Conservation (phyloP, 306 rosid genomes). For the Phaseolus lunatus region DNA sequence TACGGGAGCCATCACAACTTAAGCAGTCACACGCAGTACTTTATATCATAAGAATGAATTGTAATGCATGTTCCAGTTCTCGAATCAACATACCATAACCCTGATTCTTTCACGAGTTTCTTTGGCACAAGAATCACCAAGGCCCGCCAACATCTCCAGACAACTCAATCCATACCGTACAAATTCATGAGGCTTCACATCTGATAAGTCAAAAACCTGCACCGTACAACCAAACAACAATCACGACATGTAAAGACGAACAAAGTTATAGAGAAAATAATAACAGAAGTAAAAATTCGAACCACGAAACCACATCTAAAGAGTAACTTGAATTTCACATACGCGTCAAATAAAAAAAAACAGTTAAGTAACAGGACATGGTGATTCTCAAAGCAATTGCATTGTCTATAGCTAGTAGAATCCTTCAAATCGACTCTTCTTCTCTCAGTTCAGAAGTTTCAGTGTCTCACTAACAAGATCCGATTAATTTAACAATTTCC, state of each 20-base stretch:
- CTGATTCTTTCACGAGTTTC: conserved; percentile 81
- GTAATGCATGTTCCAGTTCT: conserved; percentile 1
- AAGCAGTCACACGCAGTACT: conserved; percentile 8
- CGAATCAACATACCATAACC: conserved; percentile 74
- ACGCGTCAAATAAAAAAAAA: background rate
- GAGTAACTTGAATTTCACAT: conserved; percentile 20
- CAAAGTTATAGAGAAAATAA: background rate
- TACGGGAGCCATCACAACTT: conserved; percentile 2
- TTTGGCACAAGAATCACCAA: conserved; percentile 83
- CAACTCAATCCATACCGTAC: conserved; percentile 84
- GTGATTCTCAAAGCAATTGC: background rate
- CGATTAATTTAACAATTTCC: background rate
- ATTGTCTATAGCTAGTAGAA: conserved; percentile 11
- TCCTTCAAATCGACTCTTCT: conserved; percentile 13
- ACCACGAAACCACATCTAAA: conserved; percentile 5
- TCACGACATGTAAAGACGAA: conserved; percentile 9
- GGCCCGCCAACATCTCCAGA: conserved; percentile 71
- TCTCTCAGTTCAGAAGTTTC: background rate
- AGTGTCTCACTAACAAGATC: conserved; percentile 33
- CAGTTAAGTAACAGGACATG: background rate
- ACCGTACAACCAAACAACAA: conserved; percentile 19
- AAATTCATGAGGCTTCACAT: conserved; percentile 96
- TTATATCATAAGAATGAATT: conserved; percentile 1
- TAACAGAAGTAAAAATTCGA: background rate
- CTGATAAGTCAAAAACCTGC: conserved; percentile 86